A percentile compares a stretch with the other conserved stretches of the same genome.
Conservation (phyloP, 306 rosid genomes). For the Ochetophila trinervis region DNA sequence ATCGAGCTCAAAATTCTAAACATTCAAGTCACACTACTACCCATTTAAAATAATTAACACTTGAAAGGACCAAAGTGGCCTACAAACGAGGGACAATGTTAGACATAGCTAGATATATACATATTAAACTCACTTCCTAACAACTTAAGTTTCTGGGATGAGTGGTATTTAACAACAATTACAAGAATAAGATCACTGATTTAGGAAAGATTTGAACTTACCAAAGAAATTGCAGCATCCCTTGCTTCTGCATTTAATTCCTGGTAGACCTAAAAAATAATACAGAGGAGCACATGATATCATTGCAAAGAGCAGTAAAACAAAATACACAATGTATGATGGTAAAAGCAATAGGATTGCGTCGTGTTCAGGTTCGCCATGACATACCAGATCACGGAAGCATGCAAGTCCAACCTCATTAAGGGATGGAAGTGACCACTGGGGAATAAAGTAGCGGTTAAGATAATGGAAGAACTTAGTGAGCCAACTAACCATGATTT, state of each 20-base stretch:
- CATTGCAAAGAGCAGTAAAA: not conserved
- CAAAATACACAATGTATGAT: not conserved
- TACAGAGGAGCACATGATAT: not conserved
- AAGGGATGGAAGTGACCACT: conserved; percentile 51
- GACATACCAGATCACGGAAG: conserved; percentile 65
- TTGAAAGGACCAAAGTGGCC: no score
- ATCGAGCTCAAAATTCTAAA: no score
- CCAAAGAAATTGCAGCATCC: conserved; percentile 66
- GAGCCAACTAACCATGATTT: conserved; percentile 65
- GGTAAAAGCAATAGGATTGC: no score
- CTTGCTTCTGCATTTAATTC: conserved; percentile 58
- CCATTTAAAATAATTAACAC: no score
- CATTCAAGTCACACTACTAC: no score
- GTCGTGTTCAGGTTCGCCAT: not conserved
- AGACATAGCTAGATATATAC: no score
- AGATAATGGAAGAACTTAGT: conserved; percentile 58
- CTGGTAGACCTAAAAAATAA: conserved; percentile 50
- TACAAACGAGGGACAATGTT: no score
- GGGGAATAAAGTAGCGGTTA: conserved; percentile 47
- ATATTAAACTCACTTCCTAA: no score
- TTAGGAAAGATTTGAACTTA: conserved; percentile 21
- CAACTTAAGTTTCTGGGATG: no score
- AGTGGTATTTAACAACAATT: no score
- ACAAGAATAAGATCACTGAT: not conserved
- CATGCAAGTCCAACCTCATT: conserved; percentile 55